Conservation (phyloP, 345 rosid genomes). For the Rhodamnia rubescens region DNA sequence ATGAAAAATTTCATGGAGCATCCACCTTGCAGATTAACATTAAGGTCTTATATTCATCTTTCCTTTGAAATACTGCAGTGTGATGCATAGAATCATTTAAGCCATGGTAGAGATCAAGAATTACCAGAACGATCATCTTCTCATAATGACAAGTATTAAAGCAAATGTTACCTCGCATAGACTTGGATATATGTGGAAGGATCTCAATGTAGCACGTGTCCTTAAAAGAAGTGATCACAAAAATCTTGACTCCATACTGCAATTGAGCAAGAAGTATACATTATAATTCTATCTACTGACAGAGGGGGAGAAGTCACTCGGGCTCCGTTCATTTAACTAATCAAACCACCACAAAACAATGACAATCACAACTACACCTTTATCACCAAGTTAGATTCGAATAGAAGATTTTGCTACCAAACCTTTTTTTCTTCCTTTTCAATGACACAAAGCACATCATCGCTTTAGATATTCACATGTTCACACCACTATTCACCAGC, state of each 20-base stretch:
- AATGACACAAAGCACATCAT: neutral
- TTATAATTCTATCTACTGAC: neutral
- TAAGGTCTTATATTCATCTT: neutral
- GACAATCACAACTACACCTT: neutral
- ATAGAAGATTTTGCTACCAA: too few species aligned
- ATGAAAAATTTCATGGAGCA: neutral
- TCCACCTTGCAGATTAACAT: neutral
- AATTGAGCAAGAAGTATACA: neutral
- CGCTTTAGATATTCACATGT: neutral
- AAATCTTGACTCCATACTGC: conserved; percentile 88
- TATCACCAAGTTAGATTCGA: neutral
- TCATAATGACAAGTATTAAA: neutral
- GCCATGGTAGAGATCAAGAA: neutral
- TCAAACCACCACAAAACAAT: neutral
- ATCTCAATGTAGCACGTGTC: conserved; percentile 91
- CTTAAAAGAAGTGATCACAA: conserved; percentile 82
- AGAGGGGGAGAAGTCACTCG: neutral
- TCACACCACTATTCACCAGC: neutral
- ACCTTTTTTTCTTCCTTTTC: too few species aligned
- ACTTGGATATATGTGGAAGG: conserved; percentile 51
- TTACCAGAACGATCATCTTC: neutral
- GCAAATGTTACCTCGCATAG: conserved; percentile 51
- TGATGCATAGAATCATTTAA: neutral
- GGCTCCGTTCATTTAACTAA: neutral
- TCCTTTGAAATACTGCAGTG: neutral